Percentiles rank a stretch among this genome's conserved stretches.
These are phyloP conservation scores for Pulveroboletus frians DNA, from an alignment of 768 basidiomycete genomes.

Conservation along the genomic window DNA sequence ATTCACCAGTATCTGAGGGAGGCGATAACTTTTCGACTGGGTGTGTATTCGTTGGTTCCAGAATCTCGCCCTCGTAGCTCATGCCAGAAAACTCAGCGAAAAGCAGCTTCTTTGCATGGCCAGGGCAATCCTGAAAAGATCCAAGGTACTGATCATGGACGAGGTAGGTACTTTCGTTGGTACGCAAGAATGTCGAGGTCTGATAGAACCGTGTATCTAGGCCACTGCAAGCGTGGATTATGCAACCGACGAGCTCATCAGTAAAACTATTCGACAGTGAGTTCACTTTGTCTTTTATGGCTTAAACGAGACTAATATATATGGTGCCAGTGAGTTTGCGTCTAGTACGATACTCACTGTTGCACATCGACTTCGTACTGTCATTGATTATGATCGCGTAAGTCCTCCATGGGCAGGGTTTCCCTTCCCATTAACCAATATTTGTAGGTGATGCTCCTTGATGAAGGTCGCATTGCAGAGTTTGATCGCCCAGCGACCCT, in stretches of 20 bases:
- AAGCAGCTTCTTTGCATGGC: slow-evolving; percentile 90
- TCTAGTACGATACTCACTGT: slow-evolving; percentile 80
- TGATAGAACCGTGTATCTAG: slow-evolving; percentile 27
- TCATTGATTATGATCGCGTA: slow-evolving; percentile 82
- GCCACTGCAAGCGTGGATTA: slow-evolving; percentile 78
- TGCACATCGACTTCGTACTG: slow-evolving; percentile 72
- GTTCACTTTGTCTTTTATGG: slow-evolving; percentile 18
- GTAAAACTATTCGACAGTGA: slow-evolving; percentile 75
- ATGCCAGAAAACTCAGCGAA: slow-evolving; percentile 40
- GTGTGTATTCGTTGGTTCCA: slow-evolving; percentile 33
- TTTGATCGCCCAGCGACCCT: slow-evolving; percentile 62
- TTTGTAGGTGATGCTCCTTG: slow-evolving; percentile 66
- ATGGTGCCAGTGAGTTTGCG: slow-evolving; percentile 56
- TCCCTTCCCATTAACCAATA: slow-evolving; percentile 4
- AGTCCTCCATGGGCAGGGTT: slow-evolving; percentile 23
- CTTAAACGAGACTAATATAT: background rate
- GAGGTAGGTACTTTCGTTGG: slow-evolving; percentile 43
- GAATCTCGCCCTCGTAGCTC: background rate
- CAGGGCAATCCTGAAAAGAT: slow-evolving; percentile 73
- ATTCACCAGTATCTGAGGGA: slow-evolving; percentile 72
- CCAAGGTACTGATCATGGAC: slow-evolving; percentile 80
- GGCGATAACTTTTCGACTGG: slow-evolving; percentile 89
- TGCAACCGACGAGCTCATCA: slow-evolving; percentile 83
- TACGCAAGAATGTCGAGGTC: slow-evolving; percentile 1
- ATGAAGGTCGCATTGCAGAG: slow-evolving; percentile 73